These are phyloP conservation scores for Xylogone sp. DNA, from an alignment of 2,329 filamentous ascomycete genomes.

Conservation along the genomic window DNA sequence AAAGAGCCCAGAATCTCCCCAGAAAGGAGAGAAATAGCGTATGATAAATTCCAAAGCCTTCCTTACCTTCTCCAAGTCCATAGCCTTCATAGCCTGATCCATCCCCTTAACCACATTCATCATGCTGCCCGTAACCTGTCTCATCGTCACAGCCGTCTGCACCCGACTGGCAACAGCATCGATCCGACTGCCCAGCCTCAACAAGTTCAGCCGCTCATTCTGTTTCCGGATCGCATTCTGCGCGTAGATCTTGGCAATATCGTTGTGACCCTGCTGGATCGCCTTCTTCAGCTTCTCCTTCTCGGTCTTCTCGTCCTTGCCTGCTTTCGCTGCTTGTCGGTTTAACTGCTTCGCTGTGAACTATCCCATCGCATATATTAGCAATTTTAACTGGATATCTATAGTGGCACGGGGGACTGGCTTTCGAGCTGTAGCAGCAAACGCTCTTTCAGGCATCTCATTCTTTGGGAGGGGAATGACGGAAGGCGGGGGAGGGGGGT, in stretches of 20 bases:
- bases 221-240: conserved; percentile 61
- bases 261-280: conserved; percentile 54
- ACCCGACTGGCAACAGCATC: conserved; percentile 56
- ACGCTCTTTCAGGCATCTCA: too few relatives aligned
- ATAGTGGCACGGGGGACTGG: too few relatives aligned
- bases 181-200: conserved; percentile 52
- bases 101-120: conserved; percentile 58
- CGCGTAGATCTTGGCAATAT: conserved; percentile 61
- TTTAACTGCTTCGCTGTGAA: conserved; percentile 62
- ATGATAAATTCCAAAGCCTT: not conserved
- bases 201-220: conserved; percentile 57
- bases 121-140: conserved; percentile 57
- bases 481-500: conserved; percentile 7
- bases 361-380: conserved; percentile 31
- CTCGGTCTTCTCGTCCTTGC: conserved; percentile 57
- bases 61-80: conserved; percentile 57
- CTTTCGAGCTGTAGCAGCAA: too few relatives aligned
- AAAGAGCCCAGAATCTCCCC: too few relatives aligned
- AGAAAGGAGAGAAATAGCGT: too few relatives aligned
- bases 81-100: conserved; percentile 59
- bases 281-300: conserved; percentile 61
- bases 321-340: conserved; percentile 56
- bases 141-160: conserved; percentile 62
- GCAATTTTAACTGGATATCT: too few relatives aligned
- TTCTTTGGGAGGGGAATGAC: not conserved